Percentiles rank a stretch among this genome's conserved stretches.
Conservation (phyloP, 225 moss, liverwort and hornwort species). For the Bryoerythrophyllum caledonicum region DNA sequence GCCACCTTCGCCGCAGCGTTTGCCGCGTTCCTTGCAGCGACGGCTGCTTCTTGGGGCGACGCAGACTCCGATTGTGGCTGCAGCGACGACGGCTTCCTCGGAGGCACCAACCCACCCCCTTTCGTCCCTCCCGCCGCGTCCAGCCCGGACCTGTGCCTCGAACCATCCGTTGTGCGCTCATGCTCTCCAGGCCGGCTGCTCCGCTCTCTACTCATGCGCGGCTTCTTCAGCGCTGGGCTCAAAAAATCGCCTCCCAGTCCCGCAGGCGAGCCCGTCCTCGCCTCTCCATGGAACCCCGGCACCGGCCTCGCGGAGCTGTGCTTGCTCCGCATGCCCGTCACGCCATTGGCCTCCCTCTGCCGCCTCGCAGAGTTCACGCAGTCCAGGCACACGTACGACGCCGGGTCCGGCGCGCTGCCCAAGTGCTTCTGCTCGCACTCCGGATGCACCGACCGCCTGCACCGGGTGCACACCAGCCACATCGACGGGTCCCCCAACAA, state of each 20-base stretch:
- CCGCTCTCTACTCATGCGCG: conserved; percentile 65
- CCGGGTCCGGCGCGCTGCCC: conserved; percentile 41
- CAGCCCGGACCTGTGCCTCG: conserved; percentile 41
- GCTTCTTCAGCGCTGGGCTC: conserved; percentile 75
- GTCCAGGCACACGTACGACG: conserved; percentile 68
- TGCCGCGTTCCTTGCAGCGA: conserved; percentile 65
- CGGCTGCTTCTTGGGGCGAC: conserved; percentile 71
- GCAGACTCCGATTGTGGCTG: conserved; percentile 25
- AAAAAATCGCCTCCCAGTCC: conserved; percentile 52
- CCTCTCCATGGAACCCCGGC: conserved; percentile 47
- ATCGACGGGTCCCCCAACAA: conserved; percentile 54
- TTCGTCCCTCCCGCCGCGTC: conserved; percentile 28
- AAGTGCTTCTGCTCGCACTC: conserved; percentile 73
- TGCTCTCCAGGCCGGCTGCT: conserved; percentile 41
- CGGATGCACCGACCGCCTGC: conserved; percentile 79
- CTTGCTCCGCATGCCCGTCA: conserved; percentile 51
- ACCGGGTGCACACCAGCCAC: conserved; percentile 76
- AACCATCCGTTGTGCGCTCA: conserved; percentile 40
- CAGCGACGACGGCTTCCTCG: conserved; percentile 26
- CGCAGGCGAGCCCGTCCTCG: conserved; percentile 46
- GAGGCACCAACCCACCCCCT: conserved; percentile 21
- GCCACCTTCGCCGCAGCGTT: conserved; percentile 71
- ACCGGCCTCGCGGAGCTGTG: conserved; percentile 40
- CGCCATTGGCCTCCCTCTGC: conserved; percentile 53
- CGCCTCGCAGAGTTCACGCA: conserved; percentile 64